Evolutionary conservation across 176 grass and related monocot genomes (phyloP), one percentile per base, ranked within the genome.

Genomic region (Guadua angustifolia): DNA sequence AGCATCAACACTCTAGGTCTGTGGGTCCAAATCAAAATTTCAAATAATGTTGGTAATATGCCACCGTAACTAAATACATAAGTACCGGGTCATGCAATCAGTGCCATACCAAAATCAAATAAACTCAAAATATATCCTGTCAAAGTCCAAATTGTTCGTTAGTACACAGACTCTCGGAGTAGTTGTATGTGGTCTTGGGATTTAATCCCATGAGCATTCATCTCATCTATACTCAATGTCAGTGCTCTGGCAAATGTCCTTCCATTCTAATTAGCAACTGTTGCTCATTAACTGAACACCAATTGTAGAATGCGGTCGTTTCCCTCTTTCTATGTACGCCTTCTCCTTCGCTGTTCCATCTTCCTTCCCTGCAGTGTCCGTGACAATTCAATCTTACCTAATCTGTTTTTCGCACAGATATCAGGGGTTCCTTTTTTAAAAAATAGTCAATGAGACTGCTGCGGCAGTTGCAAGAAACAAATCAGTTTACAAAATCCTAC

Each of bases 11-110:
- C n/a, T 60, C 3, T n/a, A 60, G 21, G 39, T 21, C 38, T 22
- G 55, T 40, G 73, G 6, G 68, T 73, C 40, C 44, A 73, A 47
- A 47, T 35, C 42, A 36, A 29, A 72, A 10, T 32, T 60, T 63
- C 40, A 45, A 82, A 25, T 24, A 73, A 73, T 73, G 18, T 73
- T 38, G 18, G 24, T n/a, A 73, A 63, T 22, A 4, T 62, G 29
- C 33, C 18, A 9, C 61, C 69, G 3, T 72, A 61, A 17, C 22
- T 60, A 29, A 1, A 29, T 29, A 29, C 29, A 29, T 29, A 29
- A 29, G 29, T 29, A 29, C 29, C 29, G 0, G 29, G 29, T 29
- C 29, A 29, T 29, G 29, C 29, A 29, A 29, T 29, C 29, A 29
- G 29, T 29, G 29, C 29, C 29, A 29, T 29, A 29, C 29, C 29